Evolutionary conservation across 2,329 filamentous ascomycete genomes (phyloP).

Genomic region (Ceratocystis smalleyi): DNA sequence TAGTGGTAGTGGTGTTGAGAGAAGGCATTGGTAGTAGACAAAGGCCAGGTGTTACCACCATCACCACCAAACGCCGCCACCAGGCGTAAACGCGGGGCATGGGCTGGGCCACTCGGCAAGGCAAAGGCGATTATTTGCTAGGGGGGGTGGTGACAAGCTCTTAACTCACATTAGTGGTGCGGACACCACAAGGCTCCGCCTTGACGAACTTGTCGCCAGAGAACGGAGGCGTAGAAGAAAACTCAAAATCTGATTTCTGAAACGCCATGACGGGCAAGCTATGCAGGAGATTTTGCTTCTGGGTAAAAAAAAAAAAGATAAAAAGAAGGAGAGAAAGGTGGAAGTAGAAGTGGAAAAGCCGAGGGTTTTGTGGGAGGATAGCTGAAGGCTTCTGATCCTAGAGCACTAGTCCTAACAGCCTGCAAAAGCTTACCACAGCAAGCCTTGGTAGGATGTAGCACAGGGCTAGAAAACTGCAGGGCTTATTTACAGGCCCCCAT

Average conservation of each 20-base stretch:
- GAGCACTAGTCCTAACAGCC: background rate
- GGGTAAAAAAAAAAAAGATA: background rate
- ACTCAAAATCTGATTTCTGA: constrained; percentile 28
- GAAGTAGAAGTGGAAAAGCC: constrained; percentile 2
- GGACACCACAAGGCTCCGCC: constrained; percentile 44
- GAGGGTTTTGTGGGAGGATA: constrained; percentile 12
- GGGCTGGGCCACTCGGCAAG: background rate
- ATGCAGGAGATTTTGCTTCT: background rate
- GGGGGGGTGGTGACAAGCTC: constrained; percentile 19
- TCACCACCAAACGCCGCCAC: background rate
- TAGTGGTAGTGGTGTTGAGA: background rate
- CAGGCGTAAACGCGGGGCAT: background rate
- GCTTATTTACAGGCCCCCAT: background rate
- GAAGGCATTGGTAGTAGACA: background rate
- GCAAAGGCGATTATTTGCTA: background rate
- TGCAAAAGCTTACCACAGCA: background rate
- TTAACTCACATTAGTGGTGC: constrained; percentile 28
- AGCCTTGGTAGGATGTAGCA: background rate
- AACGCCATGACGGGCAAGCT: constrained; percentile 16
- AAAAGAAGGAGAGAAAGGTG: background rate
- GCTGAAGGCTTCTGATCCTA: background rate
- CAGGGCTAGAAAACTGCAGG: background rate
- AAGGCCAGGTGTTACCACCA: constrained; percentile 8
- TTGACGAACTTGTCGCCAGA: constrained; percentile 47
- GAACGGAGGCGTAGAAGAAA: constrained; percentile 28